Base-by-base conservation (phyloP, 768 basidiomycete species). In the Melanogaster broomeanus region DNA sequence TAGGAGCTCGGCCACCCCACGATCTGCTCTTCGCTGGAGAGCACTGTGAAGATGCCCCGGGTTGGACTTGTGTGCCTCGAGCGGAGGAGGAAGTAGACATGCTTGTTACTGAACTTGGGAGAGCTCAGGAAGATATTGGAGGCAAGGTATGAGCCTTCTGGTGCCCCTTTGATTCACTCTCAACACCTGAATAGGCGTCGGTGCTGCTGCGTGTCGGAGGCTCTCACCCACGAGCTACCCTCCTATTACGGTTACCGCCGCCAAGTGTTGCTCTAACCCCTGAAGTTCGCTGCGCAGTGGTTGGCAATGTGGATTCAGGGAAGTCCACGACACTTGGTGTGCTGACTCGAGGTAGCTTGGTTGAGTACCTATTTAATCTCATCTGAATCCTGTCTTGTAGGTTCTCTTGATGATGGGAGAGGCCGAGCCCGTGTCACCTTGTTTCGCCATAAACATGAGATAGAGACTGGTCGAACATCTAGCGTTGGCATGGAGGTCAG, bases 381-480 rank as follows among this genome's bases (percentile, higher is more conserved):
- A 40, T 10, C 30, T 57, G 24, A 53, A 35, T 28, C 37, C 51
- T 49, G 21, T 59, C 40, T 41, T 4, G 28, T 47, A 90, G 87
- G 88, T 45, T 78, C 80, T 18, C 72, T 92, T 46, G 91, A 93
- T 60, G 91, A 93, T 61, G 90, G 90, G 24, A 75, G 88, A 67
- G 89, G 88, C 1, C 80, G 82, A 44, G 88, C 89, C 1, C 88
- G 96, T 46, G 88, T 98, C 5, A 85, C 87, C 4, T 74, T 99
- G 8, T 98, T 98, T 70, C 79, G 96, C 48, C 97, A 99, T 67
- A 97, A 98, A 67, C 97, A 99, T 63, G 97, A 99, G 70, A 77
- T 98, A 47, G 97, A 98, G 73, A 93, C 89, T 18, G 96, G 96
- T 6, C 76, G 97, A 45, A 99, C 97, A 0, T 93, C 90, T 21